Base-by-base conservation (phyloP, 1,284 basidiomycete genomes). In the Trichosporon inkin region DNA sequence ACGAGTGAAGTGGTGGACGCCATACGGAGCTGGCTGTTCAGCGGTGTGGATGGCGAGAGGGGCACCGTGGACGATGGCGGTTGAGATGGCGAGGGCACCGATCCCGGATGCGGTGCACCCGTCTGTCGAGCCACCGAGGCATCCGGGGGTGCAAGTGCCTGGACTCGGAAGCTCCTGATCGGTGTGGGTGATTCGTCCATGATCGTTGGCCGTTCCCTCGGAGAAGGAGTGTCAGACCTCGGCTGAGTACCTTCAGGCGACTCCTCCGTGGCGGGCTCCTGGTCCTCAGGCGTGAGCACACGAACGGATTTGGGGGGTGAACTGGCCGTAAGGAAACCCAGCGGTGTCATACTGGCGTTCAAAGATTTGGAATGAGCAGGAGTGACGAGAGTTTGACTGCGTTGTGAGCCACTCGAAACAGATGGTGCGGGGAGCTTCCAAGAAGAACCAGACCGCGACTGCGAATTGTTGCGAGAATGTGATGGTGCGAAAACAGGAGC, bases 151-250 rank as follows among this genome's bases (percentile, higher is more conserved):
- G 63, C 60, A 2, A 64, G 58, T 6, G 62, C 63, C 10, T 58
- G 41, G 4, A 64, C 63, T 2, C 56, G 39, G 10, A 39, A 55
- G 37, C 60, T 61, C 6, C 63, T 39, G 8, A 60, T 36, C 1
- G 63, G 63, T 17, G 63, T 64, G 5, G 63, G 63, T 17, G 63
- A 64, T 53, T 60, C 63, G 49, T 64, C 63, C 63, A 64, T 64
- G 32, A 64, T 52, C 10, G 62, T 63, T 4, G 56, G 52, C 19
- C 49, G 32, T 16, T 10, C 24, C n/a, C 17, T n/a, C 0, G 60
- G 52, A 3, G 52, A 56, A 4, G 60, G 51, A 2, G 60, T 53
- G 1, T 34, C 40, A 5, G 44, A n/a, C 28, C 44, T n/a, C 7
- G 44, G 44, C 24, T 49, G 44, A 6, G 44, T 49, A 8, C 44